phyloP scores from a whole-genome alignment of 257 asterid genomes.

The Solanum bulbocastanum region DNA sequence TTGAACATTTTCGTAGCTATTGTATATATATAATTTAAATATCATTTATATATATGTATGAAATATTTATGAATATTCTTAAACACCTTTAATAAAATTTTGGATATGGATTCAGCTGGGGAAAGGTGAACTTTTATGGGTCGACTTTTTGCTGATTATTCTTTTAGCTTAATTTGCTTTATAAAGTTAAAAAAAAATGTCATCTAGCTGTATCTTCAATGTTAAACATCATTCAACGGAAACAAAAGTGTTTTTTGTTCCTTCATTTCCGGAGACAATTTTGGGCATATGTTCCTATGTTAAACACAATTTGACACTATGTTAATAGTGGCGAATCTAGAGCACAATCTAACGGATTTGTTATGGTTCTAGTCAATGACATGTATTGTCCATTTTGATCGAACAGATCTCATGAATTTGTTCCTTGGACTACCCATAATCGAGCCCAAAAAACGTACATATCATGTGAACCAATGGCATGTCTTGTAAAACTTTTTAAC shows the following conservation, averaged over 20 bases:
- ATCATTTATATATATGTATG: neutral
- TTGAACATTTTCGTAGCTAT: neutral
- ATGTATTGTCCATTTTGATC: neutral
- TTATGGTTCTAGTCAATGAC: neutral
- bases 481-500: neutral
- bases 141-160: neutral
- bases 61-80: neutral
- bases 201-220: neutral
- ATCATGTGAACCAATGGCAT: neutral
- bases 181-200: neutral
- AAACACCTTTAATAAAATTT: neutral
- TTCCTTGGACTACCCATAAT: neutral
- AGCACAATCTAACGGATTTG: neutral
- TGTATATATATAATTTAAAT: neutral
- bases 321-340: neutral
- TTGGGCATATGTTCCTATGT: neutral
- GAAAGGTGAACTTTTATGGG: neutral
- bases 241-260: neutral
- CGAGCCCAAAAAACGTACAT: no score
- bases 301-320: neutral
- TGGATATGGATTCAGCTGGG: neutral
- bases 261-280: neutral
- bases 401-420: neutral
- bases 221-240: neutral
- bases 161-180: neutral